Evolutionary conservation across 2,329 filamentous ascomycete genomes (phyloP).

Genomic region (Botrytis paeoniae): DNA sequence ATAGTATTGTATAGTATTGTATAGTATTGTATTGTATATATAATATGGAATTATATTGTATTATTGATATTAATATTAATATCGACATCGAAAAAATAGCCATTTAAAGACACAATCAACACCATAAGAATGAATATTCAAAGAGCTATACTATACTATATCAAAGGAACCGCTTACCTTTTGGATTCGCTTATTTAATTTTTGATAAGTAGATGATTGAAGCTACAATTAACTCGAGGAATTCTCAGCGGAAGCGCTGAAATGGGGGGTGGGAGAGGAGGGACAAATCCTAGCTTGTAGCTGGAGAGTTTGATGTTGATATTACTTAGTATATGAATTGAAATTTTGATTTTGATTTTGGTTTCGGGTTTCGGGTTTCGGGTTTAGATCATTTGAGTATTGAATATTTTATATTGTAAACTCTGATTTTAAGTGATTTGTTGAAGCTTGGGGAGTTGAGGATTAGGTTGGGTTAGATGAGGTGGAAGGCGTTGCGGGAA

Average conservation of each 20-base stretch:
- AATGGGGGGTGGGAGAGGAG: no score
- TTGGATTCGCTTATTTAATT: no score
- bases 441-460: neutral
- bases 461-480: neutral
- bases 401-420: neutral
- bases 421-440: neutral
- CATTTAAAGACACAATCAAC: neutral
- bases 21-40: no score
- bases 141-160: neutral
- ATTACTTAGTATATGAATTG: no score
- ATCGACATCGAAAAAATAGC: no score
- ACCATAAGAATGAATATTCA: neutral
- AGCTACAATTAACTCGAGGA: neutral
- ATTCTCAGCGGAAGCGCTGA: neutral
- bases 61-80: no score
- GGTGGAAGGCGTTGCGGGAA: neutral
- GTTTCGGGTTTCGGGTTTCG: neutral
- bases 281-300: no score
- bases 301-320: neutral
- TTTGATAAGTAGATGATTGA: neutral
- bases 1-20: no score
- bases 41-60: no score
- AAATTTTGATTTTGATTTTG: no score
- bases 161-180: no score
- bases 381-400: neutral